Percentiles rank a stretch among this genome's conserved stretches.
Evolutionary conservation across 352 stramenopile genomes (phyloP).

Genomic region (Phytopythium helicoides): DNA sequence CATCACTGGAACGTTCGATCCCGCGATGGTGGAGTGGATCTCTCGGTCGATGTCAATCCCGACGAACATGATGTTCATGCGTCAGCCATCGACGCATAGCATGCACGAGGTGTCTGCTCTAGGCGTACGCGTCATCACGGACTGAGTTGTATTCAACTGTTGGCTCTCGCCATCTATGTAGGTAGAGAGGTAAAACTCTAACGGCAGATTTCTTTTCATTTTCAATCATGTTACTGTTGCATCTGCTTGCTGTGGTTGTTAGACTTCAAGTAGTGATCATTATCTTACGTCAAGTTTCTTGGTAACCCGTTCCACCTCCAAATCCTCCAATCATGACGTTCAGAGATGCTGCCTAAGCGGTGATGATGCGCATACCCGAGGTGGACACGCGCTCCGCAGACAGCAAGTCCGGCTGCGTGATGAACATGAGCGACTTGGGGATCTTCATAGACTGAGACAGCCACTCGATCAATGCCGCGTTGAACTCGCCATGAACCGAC

Average conservation of each 20-base stretch:
- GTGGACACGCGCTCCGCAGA: constrained; percentile 68
- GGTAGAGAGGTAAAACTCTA: too few species aligned
- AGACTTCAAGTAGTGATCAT: too few species aligned
- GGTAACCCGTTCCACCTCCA: too few species aligned
- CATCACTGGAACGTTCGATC: constrained; percentile 65
- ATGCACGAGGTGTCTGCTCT: constrained; percentile 74
- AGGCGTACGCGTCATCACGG: constrained; percentile 79
- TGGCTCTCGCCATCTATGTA: too few species aligned
- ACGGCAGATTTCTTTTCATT: too few species aligned
- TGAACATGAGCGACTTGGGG: constrained; percentile 89
- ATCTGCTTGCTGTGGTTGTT: too few species aligned
- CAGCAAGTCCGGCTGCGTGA: constrained; percentile 68
- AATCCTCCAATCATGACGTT: too few species aligned
- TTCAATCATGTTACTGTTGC: too few species aligned
- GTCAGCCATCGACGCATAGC: constrained; percentile 68
- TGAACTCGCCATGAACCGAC: constrained; percentile 50
- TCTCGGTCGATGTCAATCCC: constrained; percentile 64
- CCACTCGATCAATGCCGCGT: constrained; percentile 72
- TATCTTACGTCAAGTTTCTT: too few species aligned
- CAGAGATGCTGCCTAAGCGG: too few species aligned
- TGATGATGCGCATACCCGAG: constrained; percentile 79
- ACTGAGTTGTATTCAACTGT: constrained; percentile 21
- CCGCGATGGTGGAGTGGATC: constrained; percentile 82
- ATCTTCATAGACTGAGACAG: constrained; percentile 60
- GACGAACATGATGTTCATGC: constrained; percentile 91